Base-by-base conservation (phyloP, 2,329 filamentous ascomycete genomes). In the Botrytis paeoniae region DNA sequence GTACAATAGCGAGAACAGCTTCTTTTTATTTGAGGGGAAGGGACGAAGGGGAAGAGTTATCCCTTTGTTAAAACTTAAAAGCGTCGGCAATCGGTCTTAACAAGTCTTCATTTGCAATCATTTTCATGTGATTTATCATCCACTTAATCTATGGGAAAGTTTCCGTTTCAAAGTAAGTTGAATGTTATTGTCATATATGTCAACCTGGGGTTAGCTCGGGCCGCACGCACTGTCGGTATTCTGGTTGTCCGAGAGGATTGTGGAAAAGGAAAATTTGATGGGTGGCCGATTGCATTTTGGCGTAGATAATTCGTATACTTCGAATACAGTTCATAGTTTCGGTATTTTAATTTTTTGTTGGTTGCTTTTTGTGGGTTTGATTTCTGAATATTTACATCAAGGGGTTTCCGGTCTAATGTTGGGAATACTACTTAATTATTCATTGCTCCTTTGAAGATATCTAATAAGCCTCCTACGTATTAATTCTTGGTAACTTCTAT, bases 211-310 rank as follows among this genome's bases (percentile, higher is more conserved):
- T 22, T 43, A 35, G 57, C n/a, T 5, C 25, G 22, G 9, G 35
- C 48, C 35, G 10, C 18, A 41, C 65, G 65, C 65, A 41, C 65
- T 68, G 48, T 68, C 65, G 65, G 65, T 57, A 25, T 57, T 68
- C 65, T 57, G 22, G 25, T 68, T 68, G 65, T 68, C 65, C 65
- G 65, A 68, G 48, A 32, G 65, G 25, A 57, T 39, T 66, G 45
- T 45, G 65, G 48, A 68, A 68, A 68, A 39, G 25, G 35, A 22
- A 41, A 39, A 22, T 65, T 39, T 22, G 14, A 20, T 25, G 22
- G 25, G 16, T n/a, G 14, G 64, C 41, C 41, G 32, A 18, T 22
- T 45, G n/a, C n/a, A 8, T 65, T 65, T 32, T 57, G 65, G n/a
- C 39, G 16, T 41, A 32, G 32, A 32, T 32, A 18, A 9, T 35